Evolutionary conservation across 2,329 filamentous ascomycete genomes (phyloP).

Genomic region (Didymella exigua): DNA sequence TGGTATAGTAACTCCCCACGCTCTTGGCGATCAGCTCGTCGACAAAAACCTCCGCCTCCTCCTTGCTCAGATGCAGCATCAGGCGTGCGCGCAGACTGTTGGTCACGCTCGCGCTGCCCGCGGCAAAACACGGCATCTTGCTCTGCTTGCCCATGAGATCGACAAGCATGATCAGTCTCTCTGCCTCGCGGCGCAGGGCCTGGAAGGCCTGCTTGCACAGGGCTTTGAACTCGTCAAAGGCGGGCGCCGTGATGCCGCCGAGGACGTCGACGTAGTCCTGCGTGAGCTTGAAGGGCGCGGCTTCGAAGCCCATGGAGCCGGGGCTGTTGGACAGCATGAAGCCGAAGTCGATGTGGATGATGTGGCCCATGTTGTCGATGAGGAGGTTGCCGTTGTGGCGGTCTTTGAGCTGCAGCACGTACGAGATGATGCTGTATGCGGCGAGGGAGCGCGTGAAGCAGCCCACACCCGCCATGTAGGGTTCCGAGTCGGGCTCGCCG

Average conservation of each 20-base stretch:
- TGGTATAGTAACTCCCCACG: constrained; percentile 84
- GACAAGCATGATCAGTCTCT: constrained; percentile 80
- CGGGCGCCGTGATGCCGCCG: constrained; percentile 71
- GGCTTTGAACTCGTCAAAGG: constrained; percentile 76
- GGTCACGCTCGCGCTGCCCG: constrained; percentile 73
- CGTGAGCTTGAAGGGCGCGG: constrained; percentile 84
- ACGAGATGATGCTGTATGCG: constrained; percentile 84
- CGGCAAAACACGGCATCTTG: constrained; percentile 80
- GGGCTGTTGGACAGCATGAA: constrained; percentile 90
- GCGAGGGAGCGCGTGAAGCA: constrained; percentile 83
- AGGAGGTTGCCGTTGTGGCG: constrained; percentile 86
- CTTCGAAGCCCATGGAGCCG: constrained; percentile 83
- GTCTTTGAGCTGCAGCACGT: constrained; percentile 83
- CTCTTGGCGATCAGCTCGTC: constrained; percentile 83
- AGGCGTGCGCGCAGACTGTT: constrained; percentile 74
- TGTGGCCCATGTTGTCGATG: constrained; percentile 83
- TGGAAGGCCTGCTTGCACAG: constrained; percentile 85
- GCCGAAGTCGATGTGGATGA: constrained; percentile 87
- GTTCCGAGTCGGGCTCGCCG: constrained; percentile 70
- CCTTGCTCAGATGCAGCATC: constrained; percentile 80
- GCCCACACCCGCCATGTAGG: constrained; percentile 73
- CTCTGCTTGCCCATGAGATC: constrained; percentile 83
- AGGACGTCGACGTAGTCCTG: constrained; percentile 86
- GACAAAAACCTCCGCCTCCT: constrained; percentile 81
- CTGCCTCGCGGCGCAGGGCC: constrained; percentile 76